Evolutionary conservation across 305 asterid species (phyloP).

Genomic region (Monarda citriodora): DNA sequence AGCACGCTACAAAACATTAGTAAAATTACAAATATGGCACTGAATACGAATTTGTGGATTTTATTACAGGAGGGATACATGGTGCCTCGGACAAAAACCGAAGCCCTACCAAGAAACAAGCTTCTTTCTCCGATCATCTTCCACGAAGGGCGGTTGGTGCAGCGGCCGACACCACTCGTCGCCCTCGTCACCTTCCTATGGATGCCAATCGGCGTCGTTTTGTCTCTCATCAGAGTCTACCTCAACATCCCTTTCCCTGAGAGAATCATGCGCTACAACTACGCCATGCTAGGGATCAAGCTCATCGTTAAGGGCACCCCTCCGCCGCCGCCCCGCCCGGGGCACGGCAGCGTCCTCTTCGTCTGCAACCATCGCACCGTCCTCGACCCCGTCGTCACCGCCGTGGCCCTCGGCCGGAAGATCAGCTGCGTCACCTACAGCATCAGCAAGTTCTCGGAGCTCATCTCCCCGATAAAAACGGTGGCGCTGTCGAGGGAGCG

Average conservation of each 20-base stretch:
- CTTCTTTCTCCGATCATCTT: slow-evolving; percentile 73
- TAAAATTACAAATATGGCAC: too few relatives aligned
- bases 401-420: slow-evolving; percentile 89
- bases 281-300: slow-evolving; percentile 75
- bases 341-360: slow-evolving; percentile 73
- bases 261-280: slow-evolving; percentile 58
- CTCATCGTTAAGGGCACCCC: slow-evolving; percentile 78
- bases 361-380: slow-evolving; percentile 95
- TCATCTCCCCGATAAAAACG: slow-evolving; percentile 86
- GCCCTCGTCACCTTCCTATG: slow-evolving; percentile 71
- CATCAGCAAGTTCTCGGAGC: slow-evolving; percentile 81
- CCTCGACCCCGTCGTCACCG: slow-evolving; percentile 84
- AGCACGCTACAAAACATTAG: too few relatives aligned
- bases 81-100: slow-evolving; percentile 59
- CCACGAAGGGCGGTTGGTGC: slow-evolving; percentile 90
- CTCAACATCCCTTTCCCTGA: slow-evolving; percentile 77
- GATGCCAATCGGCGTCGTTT: slow-evolving; percentile 78
- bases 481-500: slow-evolving; percentile 84
- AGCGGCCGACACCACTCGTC: slow-evolving; percentile 79
- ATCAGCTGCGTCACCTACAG: slow-evolving; percentile 94
- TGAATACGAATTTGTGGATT: background rate
- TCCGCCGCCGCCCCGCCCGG: slow-evolving; percentile 72
- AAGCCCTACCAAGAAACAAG: slow-evolving; percentile 67
- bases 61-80: slow-evolving; percentile 73
- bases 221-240: slow-evolving; percentile 66